Evolutionary conservation across 176 grass and related monocot genomes (phyloP).

Genomic region (maize (Zea mays)): DNA sequence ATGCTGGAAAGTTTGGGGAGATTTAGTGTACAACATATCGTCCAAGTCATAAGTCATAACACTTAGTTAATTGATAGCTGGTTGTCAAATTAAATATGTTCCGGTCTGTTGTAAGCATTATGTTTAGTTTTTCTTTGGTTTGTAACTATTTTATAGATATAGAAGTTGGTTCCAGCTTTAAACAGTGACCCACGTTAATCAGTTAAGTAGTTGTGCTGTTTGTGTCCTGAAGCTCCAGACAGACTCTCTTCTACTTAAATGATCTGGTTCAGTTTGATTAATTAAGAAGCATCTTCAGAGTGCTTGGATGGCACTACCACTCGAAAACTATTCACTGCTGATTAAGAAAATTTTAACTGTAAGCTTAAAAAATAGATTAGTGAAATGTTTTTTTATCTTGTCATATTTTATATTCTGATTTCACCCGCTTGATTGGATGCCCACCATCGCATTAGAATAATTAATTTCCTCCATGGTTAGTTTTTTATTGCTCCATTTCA

Average conservation of each 20-base stretch:
- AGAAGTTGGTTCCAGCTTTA: slow-evolving; percentile 17
- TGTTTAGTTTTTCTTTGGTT: neutral
- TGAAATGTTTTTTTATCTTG: neutral
- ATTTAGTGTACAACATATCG: neutral
- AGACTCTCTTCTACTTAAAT: neutral
- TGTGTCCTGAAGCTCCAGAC: neutral
- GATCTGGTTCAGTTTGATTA: neutral
- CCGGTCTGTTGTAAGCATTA: neutral
- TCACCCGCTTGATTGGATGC: neutral
- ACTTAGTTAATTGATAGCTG: neutral
- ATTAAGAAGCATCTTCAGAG: neutral
- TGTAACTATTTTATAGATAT: slow-evolving; percentile 1
- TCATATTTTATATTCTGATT: neutral
- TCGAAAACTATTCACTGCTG: neutral
- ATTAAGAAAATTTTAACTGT: neutral
- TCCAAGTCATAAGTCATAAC: neutral
- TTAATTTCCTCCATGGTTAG: neutral
- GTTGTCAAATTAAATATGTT: neutral
- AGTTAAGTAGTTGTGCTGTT: neutral
- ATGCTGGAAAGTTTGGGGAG: neutral
- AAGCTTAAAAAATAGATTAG: neutral
- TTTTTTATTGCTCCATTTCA: neutral
- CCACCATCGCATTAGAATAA: neutral
- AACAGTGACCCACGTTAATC: neutral
- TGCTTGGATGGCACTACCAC: neutral